Percentiles rank a stretch among this genome's conserved stretches.
phyloP scores from a whole-genome alignment of 352 stramenopile species.

The Phytophthora macrochlamydospora region DNA sequence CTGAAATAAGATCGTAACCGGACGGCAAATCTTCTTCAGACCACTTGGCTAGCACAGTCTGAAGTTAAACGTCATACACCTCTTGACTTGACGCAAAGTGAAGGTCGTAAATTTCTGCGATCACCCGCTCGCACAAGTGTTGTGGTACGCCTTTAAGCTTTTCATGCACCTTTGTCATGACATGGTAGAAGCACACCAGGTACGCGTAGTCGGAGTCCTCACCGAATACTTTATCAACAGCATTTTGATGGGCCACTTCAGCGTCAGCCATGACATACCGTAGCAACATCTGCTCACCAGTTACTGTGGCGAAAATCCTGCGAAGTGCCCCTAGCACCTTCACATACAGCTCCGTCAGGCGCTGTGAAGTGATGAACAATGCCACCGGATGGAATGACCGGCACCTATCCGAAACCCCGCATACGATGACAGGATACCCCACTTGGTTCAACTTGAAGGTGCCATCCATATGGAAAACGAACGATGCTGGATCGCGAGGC shows the following conservation, averaged over 20 bases:
- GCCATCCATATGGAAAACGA: constrained; percentile 17
- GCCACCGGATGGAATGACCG: constrained; percentile 18
- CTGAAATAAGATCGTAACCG: no score
- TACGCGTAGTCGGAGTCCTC: background rate
- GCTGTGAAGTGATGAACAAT: constrained; percentile 8
- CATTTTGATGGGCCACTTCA: background rate
- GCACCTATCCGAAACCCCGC: constrained; percentile 15
- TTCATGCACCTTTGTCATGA: constrained; percentile 27
- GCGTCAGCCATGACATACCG: background rate
- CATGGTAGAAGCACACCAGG: constrained; percentile 35
- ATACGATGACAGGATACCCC: background rate
- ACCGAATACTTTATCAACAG: background rate
- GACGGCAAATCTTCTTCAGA: no score
- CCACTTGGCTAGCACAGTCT: no score
- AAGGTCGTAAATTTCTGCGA: constrained; percentile 21
- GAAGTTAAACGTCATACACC: no score
- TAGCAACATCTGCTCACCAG: background rate
- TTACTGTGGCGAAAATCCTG: background rate
- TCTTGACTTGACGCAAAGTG: constrained; percentile 5
- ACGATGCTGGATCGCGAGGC: background rate
- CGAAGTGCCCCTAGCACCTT: background rate
- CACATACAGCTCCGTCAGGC: background rate
- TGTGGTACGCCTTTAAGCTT: background rate
- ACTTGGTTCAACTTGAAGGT: constrained; percentile 24
- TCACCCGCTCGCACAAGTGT: constrained; percentile 1